Evolutionary conservation across 2,329 filamentous ascomycete genomes (phyloP).

Genomic region (Pseudocercospora fuligena): DNA sequence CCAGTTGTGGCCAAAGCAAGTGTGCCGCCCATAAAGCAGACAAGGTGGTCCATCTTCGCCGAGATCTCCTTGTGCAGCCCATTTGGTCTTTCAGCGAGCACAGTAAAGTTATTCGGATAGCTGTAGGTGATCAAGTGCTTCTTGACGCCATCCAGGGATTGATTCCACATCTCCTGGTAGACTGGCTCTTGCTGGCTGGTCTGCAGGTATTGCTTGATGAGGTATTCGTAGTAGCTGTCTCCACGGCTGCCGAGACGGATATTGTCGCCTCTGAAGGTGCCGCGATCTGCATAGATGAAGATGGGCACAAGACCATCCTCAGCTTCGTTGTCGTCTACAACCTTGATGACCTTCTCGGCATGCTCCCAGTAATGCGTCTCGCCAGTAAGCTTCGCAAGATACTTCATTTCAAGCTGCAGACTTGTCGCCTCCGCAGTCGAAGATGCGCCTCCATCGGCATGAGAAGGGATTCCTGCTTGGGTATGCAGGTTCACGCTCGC

Average conservation of each 20-base stretch:
- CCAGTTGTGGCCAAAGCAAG: slow-evolving; percentile 87
- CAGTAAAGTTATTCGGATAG: slow-evolving; percentile 76
- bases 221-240: slow-evolving; percentile 98
- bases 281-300: slow-evolving; percentile 79
- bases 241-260: slow-evolving; percentile 92
- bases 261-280: slow-evolving; percentile 79
- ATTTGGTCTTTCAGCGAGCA: slow-evolving; percentile 81
- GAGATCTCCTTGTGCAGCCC: slow-evolving; percentile 70
- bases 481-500: slow-evolving; percentile 88
- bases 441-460: slow-evolving; percentile 83
- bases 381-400: slow-evolving; percentile 90
- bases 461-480: slow-evolving; percentile 75
- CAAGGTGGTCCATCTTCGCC: slow-evolving; percentile 97
- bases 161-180: slow-evolving; percentile 92
- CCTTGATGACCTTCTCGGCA: slow-evolving; percentile 87
- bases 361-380: slow-evolving; percentile 92
- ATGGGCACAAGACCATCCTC: slow-evolving; percentile 89
- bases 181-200: slow-evolving; percentile 83
- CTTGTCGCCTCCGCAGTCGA: slow-evolving; percentile 94
- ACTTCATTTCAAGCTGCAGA: slow-evolving; percentile 95
- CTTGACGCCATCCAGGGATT: slow-evolving; percentile 81
- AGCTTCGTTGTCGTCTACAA: slow-evolving; percentile 80
- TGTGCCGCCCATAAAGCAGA: slow-evolving; percentile 96
- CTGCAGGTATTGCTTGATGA: slow-evolving; percentile 98
- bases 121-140: slow-evolving; percentile 94